These are phyloP conservation scores for Suillus hirtellus DNA, from an alignment of 768 basidiomycete species.

Conservation along the genomic window DNA sequence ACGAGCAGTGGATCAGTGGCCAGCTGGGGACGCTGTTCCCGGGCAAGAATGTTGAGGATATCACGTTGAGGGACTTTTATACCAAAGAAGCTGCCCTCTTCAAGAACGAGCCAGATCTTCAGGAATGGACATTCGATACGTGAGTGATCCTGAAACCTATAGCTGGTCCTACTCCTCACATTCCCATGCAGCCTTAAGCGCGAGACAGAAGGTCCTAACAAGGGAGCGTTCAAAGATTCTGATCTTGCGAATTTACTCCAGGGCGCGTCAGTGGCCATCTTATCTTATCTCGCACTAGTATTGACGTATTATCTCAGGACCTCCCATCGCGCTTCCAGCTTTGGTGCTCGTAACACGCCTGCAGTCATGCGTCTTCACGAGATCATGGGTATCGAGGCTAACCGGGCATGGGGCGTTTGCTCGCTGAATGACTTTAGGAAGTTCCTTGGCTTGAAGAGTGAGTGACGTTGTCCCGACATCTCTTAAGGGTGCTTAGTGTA, in stretches of 20 bases:
- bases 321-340: slow-evolving; percentile 68
- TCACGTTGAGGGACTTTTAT: slow-evolving; percentile 54
- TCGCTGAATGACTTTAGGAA: slow-evolving; percentile 83
- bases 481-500: slow-evolving; percentile 1
- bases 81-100: slow-evolving; percentile 40
- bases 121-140: slow-evolving; percentile 70
- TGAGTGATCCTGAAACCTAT: slow-evolving; percentile 29
- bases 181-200: slow-evolving; percentile 52
- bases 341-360: slow-evolving; percentile 78
- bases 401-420: slow-evolving; percentile 78
- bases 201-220: slow-evolving; percentile 44
- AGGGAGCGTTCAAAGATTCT: slow-evolving; percentile 57
- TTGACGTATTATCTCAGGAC: slow-evolving; percentile 44
- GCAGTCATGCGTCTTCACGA: slow-evolving; percentile 75
- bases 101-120: slow-evolving; percentile 43
- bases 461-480: slow-evolving; percentile 17
- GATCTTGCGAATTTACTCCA: slow-evolving; percentile 69
- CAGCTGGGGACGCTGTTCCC: slow-evolving; percentile 56
- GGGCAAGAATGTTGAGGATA: slow-evolving; percentile 47
- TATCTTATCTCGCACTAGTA: background rate
- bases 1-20: slow-evolving; percentile 66
- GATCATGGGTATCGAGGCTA: slow-evolving; percentile 81
- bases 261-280: slow-evolving; percentile 52
- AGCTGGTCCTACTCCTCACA: slow-evolving; percentile 6
- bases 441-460: slow-evolving; percentile 79